These are phyloP conservation scores for Cladorrhinum sp. DNA, from an alignment of 2,329 filamentous ascomycete genomes.

Conservation along the genomic window DNA sequence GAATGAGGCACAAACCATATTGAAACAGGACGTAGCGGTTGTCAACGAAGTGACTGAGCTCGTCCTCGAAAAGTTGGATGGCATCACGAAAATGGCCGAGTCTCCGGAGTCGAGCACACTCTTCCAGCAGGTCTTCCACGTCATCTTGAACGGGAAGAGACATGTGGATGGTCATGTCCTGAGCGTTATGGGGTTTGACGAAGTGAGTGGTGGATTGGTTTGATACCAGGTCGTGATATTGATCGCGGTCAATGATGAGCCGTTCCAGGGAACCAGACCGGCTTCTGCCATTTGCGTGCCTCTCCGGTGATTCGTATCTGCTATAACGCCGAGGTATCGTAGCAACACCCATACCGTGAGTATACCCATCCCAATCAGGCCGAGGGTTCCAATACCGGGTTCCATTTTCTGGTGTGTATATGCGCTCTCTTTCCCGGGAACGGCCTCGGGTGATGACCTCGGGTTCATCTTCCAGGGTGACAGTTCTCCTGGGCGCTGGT, in stretches of 20 bases:
- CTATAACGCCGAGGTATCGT: background rate
- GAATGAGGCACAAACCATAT: background rate
- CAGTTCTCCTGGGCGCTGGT: too few species aligned
- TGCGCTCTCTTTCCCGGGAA: too few species aligned
- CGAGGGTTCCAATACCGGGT: background rate
- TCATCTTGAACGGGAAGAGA: conserved; percentile 1
- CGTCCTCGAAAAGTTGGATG: background rate
- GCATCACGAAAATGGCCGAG: conserved; percentile 3
- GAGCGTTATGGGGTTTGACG: background rate
- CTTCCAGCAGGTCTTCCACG: background rate
- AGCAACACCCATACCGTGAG: background rate
- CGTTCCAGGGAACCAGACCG: background rate
- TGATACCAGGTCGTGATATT: background rate
- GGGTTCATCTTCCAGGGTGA: too few species aligned
- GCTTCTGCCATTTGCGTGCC: background rate
- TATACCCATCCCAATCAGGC: background rate
- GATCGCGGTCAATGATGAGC: background rate
- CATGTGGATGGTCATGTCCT: conserved; percentile 7
- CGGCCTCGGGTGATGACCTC: too few species aligned
- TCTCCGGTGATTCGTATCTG: background rate
- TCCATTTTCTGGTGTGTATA: too few species aligned
- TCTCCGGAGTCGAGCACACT: background rate
- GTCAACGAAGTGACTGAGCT: background rate
- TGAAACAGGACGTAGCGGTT: conserved; percentile 8
- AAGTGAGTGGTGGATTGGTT: background rate